Evolutionary conservation across 192 early-diverging fungal genomes (phyloP), one percentile per base, ranked within the genome.

Genomic region (Podila minutissima): DNA sequence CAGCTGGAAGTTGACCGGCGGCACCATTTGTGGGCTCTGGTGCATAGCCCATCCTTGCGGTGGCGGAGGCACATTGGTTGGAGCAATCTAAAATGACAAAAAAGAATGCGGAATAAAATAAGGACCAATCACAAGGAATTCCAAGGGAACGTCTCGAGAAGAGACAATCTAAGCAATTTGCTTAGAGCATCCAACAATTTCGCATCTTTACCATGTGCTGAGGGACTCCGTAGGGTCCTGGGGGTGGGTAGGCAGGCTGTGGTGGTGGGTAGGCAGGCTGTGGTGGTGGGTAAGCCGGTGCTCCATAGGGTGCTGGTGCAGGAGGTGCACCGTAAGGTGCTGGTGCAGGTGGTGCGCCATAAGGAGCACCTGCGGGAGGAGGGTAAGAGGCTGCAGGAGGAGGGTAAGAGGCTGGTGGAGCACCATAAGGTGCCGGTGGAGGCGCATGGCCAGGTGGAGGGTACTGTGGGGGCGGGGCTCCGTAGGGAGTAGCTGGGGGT

Each of bases 1-100:
- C 0, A 90, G 69, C 57, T 87, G 83, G 57, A 86, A 88, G 24
- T 83, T 71, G 46, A 62, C 17, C 1, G 83, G 75, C 8, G 83
- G 79, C n/a, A 74, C 38, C 29, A 62, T 22, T 28, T 76, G 62
- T 49, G 83, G 66, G 28, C 70, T 76, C 46, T 81, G 72, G 24
- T 59, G n/a, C 64, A 75, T 67, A 4, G 50, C 50, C 67, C 67
- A 79, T 22, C 73, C 73, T 3, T 58, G 72, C 5, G 71, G 73
- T 20, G 76, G 71, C 12, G 69, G 65, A 35, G 72, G 64, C 48
- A 69, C 74, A 46, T 48, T 60, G 5, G 28, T 20, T 20, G 77
- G 77, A 19, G 77, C 62, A 55, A 73, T 69, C 77, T 81, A 61
- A 11, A 33, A 55, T 55, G 20, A 22, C 31, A n/a, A 32, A n/a